Evolutionary conservation across 1,284 basidiomycete genomes (phyloP), one percentile per base, ranked within the genome.

Genomic region (Athelia sp.): DNA sequence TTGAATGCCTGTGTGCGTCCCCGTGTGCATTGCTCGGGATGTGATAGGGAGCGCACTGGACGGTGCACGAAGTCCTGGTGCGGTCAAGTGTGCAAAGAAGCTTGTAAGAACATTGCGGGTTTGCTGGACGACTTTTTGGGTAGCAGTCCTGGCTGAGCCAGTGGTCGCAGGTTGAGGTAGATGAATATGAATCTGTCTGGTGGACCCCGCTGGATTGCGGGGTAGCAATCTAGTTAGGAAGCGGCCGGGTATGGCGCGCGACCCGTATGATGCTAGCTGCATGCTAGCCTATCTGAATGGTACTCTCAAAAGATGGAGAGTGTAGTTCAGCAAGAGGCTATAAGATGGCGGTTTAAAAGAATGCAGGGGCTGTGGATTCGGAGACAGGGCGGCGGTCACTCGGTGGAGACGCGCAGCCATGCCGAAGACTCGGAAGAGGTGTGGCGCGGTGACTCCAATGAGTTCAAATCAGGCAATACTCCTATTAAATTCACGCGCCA

Each of bases 201-300:
- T 79, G 67, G 15, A 66, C 67, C 54, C 76, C 70, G 38, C 66
- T 46, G 50, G 54, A 54, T 55, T 45, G 51, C 48, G 23, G 56
- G 58, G 53, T 44, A 47, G 38, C 24, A 54, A 47, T 48, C 59
- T 56, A 66, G 55, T 56, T 44, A 59, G 54, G 59, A 66, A 62
- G 47, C 66, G 61, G 50, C 69, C 70, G 51, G 63, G 60, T 44
- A 70, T 56, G 56, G 63, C 67, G 57, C 69, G 67, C 58, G 69
- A 59, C 61, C 79, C 79, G 56, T 73, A 68, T 57, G 79, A 82
- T 71, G 78, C 76, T 53, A 76, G 61, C 46, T 69, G 77, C 80
- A 82, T 82, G 73, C 38, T 23, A 47, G 46, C 34, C 17, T 36
- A 15, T 6, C 17, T 22, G 17, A 22, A 18, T 40, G 6, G 15